Evolutionary conservation across 345 rosid genomes (phyloP), one percentile per base, ranked within the genome.

Genomic region (Citrus cavaleriei): DNA sequence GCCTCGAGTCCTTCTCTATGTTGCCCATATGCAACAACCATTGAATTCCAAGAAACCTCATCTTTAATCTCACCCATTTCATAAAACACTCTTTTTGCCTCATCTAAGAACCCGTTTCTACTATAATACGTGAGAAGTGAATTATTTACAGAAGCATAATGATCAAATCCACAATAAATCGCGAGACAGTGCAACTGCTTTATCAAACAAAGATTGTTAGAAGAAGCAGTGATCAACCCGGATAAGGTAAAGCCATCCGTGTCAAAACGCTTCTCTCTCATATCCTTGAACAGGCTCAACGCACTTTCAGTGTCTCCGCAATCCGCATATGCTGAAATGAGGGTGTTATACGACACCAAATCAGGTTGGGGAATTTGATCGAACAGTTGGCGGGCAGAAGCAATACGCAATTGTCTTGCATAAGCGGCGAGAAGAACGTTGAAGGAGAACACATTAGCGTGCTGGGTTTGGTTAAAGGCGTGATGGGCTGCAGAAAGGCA

Each of bases 21-120:
- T 86, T 93, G 98, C 81, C 96, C 98, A 74, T 83, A 89, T 14
- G 92, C 96, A 76, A 92, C 99, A 71, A 93, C 90, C 96, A 93
- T 92, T 38, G 98, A 89, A 76, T 95, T 95, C 99, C 99, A 93
- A 2, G 99, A 90, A 83, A 95, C 98, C 78, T 86, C 93, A 82
- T 93, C 93, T 81, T 87, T 88, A 22, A 80, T 75, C 55, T 84
- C 87, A 54, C 77, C 92, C 93, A 92, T 87, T 82, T 81, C 91
- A 64, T 78, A 73, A 65, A 95, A 93, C 72, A 93, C 85, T 25
- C 72, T 71, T 54, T 86, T 86, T 3, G 98, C 97, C 46, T 92
- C 95, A 54, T 73, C 87, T 85, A 95, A 81, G 66, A 85, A 60
- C 25, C 96, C 96, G 16, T 86, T 81, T 84, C 88, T 93, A 68